Evolutionary conservation across 257 asterid genomes (phyloP).

Genomic region (Leonotis leonurus): DNA sequence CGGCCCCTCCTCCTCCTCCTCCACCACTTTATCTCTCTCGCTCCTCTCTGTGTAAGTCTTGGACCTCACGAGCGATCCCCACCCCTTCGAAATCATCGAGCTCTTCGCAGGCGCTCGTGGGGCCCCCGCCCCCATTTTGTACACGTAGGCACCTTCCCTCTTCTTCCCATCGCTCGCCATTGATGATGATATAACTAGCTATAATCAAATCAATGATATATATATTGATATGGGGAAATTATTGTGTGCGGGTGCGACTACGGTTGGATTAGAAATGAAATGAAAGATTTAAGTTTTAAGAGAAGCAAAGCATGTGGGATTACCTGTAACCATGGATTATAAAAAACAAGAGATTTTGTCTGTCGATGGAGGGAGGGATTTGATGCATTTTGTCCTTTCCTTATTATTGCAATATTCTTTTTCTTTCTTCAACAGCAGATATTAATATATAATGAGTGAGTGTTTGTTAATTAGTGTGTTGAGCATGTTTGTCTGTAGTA

Average conservation of each 20-base stretch:
- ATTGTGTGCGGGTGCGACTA: not conserved
- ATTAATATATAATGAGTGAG: not conserved
- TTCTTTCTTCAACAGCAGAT: constrained; percentile 2
- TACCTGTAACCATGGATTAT: constrained; percentile 32
- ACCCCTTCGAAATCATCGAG: constrained; percentile 18
- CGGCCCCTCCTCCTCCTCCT: constrained; percentile 5
- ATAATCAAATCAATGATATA: no score
- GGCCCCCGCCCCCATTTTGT: constrained; percentile 30
- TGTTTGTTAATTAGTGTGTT: not conserved
- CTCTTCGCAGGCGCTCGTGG: constrained; percentile 21
- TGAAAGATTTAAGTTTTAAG: no score
- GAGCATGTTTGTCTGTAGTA: constrained; percentile 28
- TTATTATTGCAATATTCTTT: not conserved
- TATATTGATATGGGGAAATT: not conserved
- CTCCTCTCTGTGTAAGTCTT: constrained; percentile 39
- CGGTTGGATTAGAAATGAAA: constrained; percentile 19
- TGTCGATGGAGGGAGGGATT: constrained; percentile 18
- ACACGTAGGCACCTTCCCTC: constrained; percentile 43
- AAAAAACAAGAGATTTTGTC: constrained; percentile 14
- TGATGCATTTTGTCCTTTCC: constrained; percentile 32
- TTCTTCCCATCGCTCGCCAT: constrained; percentile 34
- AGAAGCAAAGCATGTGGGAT: constrained; percentile 59
- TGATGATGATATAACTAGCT: not conserved
- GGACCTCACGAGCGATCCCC: constrained; percentile 43
- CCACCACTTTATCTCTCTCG: constrained; percentile 9